Conservation (phyloP, 2,329 filamentous ascomycete genomes). For the Arthrinium puccinioides region DNA sequence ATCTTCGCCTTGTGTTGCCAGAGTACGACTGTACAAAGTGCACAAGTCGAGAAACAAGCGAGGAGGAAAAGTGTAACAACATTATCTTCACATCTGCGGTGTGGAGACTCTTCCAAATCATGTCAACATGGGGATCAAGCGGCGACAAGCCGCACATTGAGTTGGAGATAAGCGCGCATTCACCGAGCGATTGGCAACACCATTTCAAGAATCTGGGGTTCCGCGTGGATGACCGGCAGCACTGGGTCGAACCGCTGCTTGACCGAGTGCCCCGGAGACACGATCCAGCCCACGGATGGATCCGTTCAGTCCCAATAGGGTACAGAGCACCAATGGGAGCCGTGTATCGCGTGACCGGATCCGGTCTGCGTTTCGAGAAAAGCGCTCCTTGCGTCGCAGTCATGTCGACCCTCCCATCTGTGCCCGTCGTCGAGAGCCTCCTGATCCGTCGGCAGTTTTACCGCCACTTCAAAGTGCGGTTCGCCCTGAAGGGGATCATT, state of each 20-base stretch:
- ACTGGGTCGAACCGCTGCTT: background rate
- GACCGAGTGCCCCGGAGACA: background rate
- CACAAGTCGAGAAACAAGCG: background rate
- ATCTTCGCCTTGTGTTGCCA: background rate
- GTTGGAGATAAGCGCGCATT: background rate
- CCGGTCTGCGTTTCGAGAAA: background rate
- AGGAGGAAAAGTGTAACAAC: background rate
- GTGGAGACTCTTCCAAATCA: background rate
- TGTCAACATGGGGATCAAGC: background rate
- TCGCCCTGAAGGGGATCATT: background rate
- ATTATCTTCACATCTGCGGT: background rate
- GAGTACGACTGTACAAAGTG: background rate
- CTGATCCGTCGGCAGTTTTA: constrained; percentile 1
- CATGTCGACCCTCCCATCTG: background rate
- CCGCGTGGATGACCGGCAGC: background rate
- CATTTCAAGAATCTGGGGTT: background rate
- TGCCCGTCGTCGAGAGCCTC: background rate
- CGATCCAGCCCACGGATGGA: background rate
- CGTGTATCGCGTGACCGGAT: background rate
- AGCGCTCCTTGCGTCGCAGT: too few species aligned
- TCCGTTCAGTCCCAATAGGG: too few species aligned
- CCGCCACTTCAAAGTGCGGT: background rate
- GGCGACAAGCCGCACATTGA: background rate
- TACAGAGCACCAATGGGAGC: too few species aligned
- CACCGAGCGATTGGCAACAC: background rate